These are phyloP conservation scores for Camillea tinctor DNA, from an alignment of 2,329 filamentous ascomycete species.

Conservation along the genomic window DNA sequence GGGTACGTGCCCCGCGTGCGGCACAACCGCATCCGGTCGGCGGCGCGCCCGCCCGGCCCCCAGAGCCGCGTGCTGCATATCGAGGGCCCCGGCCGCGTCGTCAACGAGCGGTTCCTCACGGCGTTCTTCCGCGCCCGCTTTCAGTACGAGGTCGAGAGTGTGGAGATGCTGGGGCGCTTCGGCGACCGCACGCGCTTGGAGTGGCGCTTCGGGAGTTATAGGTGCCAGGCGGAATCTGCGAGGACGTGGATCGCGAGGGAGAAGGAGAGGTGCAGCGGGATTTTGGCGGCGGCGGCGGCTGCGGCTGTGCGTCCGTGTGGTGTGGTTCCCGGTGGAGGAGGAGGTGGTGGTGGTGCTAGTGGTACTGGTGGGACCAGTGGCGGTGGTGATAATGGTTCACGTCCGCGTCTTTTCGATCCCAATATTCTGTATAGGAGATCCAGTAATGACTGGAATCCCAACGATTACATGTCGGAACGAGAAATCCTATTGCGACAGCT, in stretches of 20 bases:
- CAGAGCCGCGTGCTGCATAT: constrained; percentile 51
- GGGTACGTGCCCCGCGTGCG: constrained; percentile 38
- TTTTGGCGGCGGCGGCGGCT: background rate
- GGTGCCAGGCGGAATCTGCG: constrained; percentile 53
- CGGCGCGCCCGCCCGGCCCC: constrained; percentile 24
- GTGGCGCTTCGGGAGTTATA: constrained; percentile 54
- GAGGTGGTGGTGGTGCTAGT: background rate
- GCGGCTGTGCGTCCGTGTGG: too few species aligned
- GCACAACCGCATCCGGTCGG: constrained; percentile 49
- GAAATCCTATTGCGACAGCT: too few species aligned
- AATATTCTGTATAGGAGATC: too few species aligned
- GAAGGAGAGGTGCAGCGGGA: background rate
- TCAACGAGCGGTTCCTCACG: constrained; percentile 41
- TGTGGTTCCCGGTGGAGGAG: too few species aligned
- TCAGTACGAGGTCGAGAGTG: constrained; percentile 47
- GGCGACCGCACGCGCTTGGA: constrained; percentile 37
- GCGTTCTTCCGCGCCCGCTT: constrained; percentile 43
- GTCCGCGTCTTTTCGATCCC: too few species aligned
- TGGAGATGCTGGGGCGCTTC: constrained; percentile 31
- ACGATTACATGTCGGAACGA: too few species aligned
- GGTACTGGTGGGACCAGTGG: background rate
- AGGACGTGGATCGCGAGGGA: constrained; percentile 6
- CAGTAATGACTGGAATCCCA: too few species aligned
- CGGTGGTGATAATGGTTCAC: background rate
- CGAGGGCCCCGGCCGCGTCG: constrained; percentile 42